These are phyloP conservation scores for Fusarium burgessii DNA, from an alignment of 2,329 filamentous ascomycete species.

Conservation along the genomic window DNA sequence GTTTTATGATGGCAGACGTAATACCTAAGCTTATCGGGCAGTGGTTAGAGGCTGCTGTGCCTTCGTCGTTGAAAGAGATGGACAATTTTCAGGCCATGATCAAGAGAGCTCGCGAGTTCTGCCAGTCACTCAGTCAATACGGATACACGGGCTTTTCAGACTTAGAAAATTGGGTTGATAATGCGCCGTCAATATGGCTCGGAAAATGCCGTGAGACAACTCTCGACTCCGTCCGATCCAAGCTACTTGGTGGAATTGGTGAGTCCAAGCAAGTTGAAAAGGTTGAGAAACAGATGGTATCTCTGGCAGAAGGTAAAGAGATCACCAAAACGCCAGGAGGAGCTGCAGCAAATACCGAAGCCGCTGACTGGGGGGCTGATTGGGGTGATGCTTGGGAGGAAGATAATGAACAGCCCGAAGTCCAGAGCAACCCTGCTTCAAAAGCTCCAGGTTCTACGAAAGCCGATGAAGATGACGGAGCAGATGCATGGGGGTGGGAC, in stretches of 20 bases:
- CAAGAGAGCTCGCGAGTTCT: slow-evolving; percentile 73
- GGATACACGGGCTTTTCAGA: slow-evolving; percentile 73
- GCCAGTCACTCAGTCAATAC: slow-evolving; percentile 68
- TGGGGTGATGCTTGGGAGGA: slow-evolving; percentile 88
- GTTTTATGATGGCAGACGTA: slow-evolving; percentile 76
- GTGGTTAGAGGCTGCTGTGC: slow-evolving; percentile 83
- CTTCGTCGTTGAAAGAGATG: slow-evolving; percentile 78
- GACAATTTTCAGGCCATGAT: slow-evolving; percentile 77
- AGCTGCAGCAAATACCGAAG: slow-evolving; percentile 57
- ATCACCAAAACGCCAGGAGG: slow-evolving; percentile 67
- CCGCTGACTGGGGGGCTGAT: slow-evolving; percentile 77
- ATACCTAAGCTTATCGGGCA: slow-evolving; percentile 74
- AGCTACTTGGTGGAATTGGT: slow-evolving; percentile 76
- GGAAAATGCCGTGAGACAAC: slow-evolving; percentile 83
- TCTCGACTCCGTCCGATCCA: slow-evolving; percentile 78
- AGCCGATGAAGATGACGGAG: slow-evolving; percentile 56
- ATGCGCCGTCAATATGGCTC: slow-evolving; percentile 86
- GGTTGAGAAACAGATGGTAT: slow-evolving; percentile 85
- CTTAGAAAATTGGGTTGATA: slow-evolving; percentile 82
- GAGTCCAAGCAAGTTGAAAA: slow-evolving; percentile 79
- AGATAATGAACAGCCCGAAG: slow-evolving; percentile 62
- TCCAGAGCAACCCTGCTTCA: slow-evolving; percentile 37
- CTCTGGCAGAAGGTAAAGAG: slow-evolving; percentile 73
- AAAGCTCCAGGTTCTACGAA: slow-evolving; percentile 38
- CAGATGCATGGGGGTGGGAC: slow-evolving; percentile 88